Conservation (phyloP, 768 basidiomycete genomes). For the Paxillus involutus region DNA sequence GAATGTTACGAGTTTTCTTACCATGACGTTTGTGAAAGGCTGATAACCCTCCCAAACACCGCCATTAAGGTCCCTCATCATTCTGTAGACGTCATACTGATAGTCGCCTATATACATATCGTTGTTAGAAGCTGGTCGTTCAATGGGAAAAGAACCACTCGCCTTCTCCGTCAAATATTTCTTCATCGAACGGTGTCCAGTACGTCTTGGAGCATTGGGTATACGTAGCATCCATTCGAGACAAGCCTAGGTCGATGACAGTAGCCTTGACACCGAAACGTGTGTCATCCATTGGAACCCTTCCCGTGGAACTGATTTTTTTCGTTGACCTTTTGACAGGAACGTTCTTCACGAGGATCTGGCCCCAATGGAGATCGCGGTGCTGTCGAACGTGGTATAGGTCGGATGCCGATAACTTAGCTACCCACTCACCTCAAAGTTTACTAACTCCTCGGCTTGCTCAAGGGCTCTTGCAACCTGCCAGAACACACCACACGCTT, state of each 20-base stretch:
- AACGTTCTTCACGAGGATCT: slow-evolving; percentile 77
- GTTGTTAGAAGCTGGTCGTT: slow-evolving; percentile 10
- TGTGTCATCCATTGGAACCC: slow-evolving; percentile 62
- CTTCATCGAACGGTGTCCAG: slow-evolving; percentile 85
- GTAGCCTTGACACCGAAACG: slow-evolving; percentile 74
- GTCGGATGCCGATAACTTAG: background rate
- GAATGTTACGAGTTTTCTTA: slow-evolving; percentile 34
- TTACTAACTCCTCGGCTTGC: slow-evolving; percentile 74
- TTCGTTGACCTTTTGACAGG: slow-evolving; percentile 35
- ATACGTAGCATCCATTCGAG: slow-evolving; percentile 71
- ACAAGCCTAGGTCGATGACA: slow-evolving; percentile 92
- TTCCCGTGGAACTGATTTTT: slow-evolving; percentile 28
- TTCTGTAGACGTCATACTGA: slow-evolving; percentile 93
- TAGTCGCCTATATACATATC: slow-evolving; percentile 61
- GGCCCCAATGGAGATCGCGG: slow-evolving; percentile 98
- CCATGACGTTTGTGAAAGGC: slow-evolving; percentile 90
- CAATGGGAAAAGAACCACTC: slow-evolving; percentile 11
- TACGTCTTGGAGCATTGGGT: slow-evolving; percentile 46
- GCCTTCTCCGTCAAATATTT: slow-evolving; percentile 92
- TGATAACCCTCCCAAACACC: slow-evolving; percentile 73
- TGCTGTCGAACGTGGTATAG: slow-evolving; percentile 56
- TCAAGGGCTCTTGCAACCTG: slow-evolving; percentile 79
- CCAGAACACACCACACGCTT: slow-evolving; percentile 90
- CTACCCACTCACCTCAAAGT: slow-evolving; percentile 74
- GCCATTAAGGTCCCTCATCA: slow-evolving; percentile 68